phyloP scores from a whole-genome alignment of 352 stramenopile species.

The Phytophthora aleatoria region DNA sequence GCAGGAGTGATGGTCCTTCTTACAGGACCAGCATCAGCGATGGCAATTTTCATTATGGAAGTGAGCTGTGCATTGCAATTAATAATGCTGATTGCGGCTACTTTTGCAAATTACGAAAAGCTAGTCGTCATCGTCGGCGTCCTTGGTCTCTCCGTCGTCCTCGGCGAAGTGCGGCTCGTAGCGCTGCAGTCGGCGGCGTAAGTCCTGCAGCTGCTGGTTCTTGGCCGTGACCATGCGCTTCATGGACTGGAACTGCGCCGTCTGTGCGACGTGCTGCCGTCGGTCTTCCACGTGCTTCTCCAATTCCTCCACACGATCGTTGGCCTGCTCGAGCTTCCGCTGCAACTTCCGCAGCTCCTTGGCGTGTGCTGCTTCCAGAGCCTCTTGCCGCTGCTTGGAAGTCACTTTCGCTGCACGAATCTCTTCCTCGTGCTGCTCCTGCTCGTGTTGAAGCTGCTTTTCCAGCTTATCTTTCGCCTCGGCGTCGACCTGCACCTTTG shows the following conservation, averaged over 20 bases:
- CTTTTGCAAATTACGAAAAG: not conserved
- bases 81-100: not conserved
- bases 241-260: conserved; percentile 85
- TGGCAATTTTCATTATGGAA: not conserved
- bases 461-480: conserved; percentile 32
- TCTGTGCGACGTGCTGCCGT: conserved; percentile 74
- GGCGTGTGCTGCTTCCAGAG: conserved; percentile 49
- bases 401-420: conserved; percentile 58
- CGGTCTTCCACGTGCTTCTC: conserved; percentile 61
- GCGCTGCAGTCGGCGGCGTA: conserved; percentile 68
- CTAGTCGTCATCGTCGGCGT: conserved; percentile 56
- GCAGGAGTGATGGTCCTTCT: not conserved
- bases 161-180: conserved; percentile 74
- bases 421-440: conserved; percentile 64
- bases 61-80: not conserved
- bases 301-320: conserved; percentile 59
- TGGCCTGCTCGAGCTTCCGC: conserved; percentile 59
- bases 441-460: conserved; percentile 40
- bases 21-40: not conserved
- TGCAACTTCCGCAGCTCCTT: conserved; percentile 62
- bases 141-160: conserved; percentile 58
- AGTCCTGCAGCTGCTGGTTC: conserved; percentile 76
- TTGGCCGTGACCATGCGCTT: conserved; percentile 84
- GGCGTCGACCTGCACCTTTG: conserved; percentile 29
- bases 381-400: conserved; percentile 52